A percentile compares a stretch with the other conserved stretches of the same genome.
These are phyloP conservation scores for Serpula lacrymans DNA, from an alignment of 768 basidiomycete genomes.

Conservation along the genomic window DNA sequence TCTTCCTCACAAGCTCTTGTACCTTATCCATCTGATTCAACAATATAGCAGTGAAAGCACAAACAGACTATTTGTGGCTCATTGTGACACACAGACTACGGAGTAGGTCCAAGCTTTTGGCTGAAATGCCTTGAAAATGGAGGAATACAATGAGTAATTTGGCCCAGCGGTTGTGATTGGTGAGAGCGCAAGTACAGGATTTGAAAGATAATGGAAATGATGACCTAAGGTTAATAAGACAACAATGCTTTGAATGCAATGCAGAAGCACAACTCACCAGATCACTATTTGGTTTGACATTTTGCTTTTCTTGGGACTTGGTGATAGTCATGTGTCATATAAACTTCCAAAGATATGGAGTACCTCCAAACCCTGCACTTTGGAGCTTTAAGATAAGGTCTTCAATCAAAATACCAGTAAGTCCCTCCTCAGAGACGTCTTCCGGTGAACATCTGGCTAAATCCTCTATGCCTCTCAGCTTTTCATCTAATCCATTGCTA, in stretches of 20 bases:
- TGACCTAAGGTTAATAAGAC: constrained; percentile 14
- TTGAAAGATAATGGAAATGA: constrained; percentile 23
- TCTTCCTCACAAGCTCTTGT: constrained; percentile 10
- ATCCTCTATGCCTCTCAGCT: constrained; percentile 11
- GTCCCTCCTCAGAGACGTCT: constrained; percentile 9
- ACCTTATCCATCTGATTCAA: constrained; percentile 3
- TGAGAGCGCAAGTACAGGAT: constrained; percentile 26
- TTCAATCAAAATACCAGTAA: constrained; percentile 11
- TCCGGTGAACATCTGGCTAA: constrained; percentile 9
- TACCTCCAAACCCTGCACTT: not conserved
- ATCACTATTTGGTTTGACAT: constrained; percentile 12
- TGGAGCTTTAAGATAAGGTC: constrained; percentile 1
- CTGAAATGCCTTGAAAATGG: constrained; percentile 33
- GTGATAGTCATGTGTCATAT: constrained; percentile 6
- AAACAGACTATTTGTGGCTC: constrained; percentile 36
- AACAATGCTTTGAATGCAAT: too few relatives aligned
- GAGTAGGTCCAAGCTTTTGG: constrained; percentile 35
- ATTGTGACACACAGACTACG: constrained; percentile 35
- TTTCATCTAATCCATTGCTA: constrained; percentile 7
- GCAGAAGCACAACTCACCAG: too few relatives aligned
- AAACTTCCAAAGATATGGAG: constrained; percentile 11
- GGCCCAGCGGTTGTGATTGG: constrained; percentile 18
- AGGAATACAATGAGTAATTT: constrained; percentile 36
- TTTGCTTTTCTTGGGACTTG: constrained; percentile 8
- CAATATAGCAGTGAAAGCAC: constrained; percentile 1